phyloP scores from a whole-genome alignment of 2,329 filamentous ascomycete genomes.

The Fusarium buxicola region DNA sequence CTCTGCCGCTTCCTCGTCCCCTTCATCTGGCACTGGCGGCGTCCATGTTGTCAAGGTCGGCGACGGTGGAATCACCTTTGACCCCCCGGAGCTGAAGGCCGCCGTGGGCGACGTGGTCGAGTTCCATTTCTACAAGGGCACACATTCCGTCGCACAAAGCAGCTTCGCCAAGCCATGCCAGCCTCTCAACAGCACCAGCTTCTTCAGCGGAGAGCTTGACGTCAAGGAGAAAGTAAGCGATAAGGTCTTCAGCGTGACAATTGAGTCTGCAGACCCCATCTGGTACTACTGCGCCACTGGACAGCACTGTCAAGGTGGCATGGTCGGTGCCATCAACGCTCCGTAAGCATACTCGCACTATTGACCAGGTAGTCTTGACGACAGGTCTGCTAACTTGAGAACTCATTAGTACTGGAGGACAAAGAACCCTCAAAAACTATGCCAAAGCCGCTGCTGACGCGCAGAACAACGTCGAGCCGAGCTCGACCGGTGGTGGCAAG shows the following conservation, averaged over 20 bases:
- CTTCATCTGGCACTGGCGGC: neutral
- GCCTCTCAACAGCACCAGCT: conserved; percentile 63
- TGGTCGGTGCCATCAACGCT: conserved; percentile 62
- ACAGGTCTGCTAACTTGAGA: no score
- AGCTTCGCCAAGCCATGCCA: conserved; percentile 69
- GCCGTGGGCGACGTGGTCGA: conserved; percentile 60
- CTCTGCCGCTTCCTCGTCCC: neutral
- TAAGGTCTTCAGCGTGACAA: conserved; percentile 36
- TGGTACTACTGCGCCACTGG: conserved; percentile 73
- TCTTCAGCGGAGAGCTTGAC: conserved; percentile 50
- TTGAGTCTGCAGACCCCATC: conserved; percentile 62
- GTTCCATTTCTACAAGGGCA: conserved; percentile 59
- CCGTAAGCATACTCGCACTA: conserved; percentile 34
- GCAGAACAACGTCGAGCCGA: conserved; percentile 33
- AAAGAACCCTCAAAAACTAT: conserved; percentile 28
- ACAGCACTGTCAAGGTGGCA: conserved; percentile 70
- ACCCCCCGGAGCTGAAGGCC: conserved; percentile 63
- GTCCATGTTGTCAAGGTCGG: conserved; percentile 44
- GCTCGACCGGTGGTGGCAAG: conserved; percentile 35
- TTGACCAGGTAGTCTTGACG: neutral
- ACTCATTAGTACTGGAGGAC: conserved; percentile 27
- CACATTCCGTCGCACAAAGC: conserved; percentile 72
- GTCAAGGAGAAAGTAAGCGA: conserved; percentile 27
- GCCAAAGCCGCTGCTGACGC: conserved; percentile 27
- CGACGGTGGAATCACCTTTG: conserved; percentile 57